phyloP scores from a whole-genome alignment of 106 monocot genomes.

The Allium sativum region DNA sequence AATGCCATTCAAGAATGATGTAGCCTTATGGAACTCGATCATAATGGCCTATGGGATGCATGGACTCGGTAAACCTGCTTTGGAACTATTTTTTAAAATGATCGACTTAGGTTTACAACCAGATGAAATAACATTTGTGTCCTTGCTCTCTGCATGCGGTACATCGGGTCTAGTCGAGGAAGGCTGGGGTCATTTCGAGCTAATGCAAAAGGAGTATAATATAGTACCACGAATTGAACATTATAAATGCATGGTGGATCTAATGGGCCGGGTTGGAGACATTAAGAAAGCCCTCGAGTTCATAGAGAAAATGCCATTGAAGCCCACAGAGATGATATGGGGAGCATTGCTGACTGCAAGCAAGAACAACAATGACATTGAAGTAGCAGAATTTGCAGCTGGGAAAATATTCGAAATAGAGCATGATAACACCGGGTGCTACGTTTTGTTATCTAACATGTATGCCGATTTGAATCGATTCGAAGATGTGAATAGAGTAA shows the following conservation, averaged over 20 bases:
- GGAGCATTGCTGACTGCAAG: constrained; percentile 78
- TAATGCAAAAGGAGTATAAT: constrained; percentile 41
- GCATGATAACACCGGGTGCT: constrained; percentile 87
- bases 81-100: constrained; percentile 57
- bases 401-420: constrained; percentile 39
- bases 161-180: constrained; percentile 52
- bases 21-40: constrained; percentile 79
- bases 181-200: constrained; percentile 54
- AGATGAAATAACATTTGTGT: constrained; percentile 55
- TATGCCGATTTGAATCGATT: constrained; percentile 57
- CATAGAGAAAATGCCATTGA: constrained; percentile 54
- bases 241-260: constrained; percentile 85
- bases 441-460: constrained; percentile 52
- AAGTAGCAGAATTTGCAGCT: constrained; percentile 64
- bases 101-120: constrained; percentile 31
- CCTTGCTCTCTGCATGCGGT: constrained; percentile 73
- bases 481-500: constrained; percentile 46
- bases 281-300: constrained; percentile 41
- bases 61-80: constrained; percentile 43
- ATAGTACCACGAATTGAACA: constrained; percentile 67
- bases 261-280: constrained; percentile 64
- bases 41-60: constrained; percentile 79
- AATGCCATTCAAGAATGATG: constrained; percentile 22
- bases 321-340: constrained; percentile 70
- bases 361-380: constrained; percentile 53